phyloP scores from a whole-genome alignment of 306 rosid species.

The Hippophae rhamnoides region DNA sequence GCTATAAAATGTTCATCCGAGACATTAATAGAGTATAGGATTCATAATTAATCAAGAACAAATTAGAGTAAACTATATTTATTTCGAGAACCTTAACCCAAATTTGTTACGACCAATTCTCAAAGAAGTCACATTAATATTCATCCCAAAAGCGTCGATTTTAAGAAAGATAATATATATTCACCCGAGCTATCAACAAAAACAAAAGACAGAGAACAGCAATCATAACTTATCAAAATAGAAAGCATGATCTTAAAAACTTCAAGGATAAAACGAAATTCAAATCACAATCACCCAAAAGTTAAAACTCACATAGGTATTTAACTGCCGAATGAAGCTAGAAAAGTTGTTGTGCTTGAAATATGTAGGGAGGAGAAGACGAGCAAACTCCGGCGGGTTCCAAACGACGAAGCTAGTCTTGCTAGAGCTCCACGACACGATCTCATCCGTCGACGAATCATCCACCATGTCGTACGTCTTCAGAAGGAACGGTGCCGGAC shows the following conservation, averaged over 20 bases:
- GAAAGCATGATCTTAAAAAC: not conserved
- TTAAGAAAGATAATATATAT: too few species aligned
- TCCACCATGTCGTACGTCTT: slow-evolving; percentile 95
- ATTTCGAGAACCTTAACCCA: too few species aligned
- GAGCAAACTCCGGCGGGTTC: slow-evolving; percentile 85
- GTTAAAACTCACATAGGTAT: slow-evolving; percentile 61
- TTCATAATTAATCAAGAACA: too few species aligned
- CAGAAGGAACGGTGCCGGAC: slow-evolving; percentile 82
- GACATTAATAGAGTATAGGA: too few species aligned
- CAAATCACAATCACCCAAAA: not conserved
- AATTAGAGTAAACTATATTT: too few species aligned
- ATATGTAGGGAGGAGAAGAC: slow-evolving; percentile 70
- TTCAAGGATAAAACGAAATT: not conserved
- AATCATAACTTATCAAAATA: too few species aligned
- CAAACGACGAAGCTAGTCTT: slow-evolving; percentile 81
- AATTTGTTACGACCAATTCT: too few species aligned
- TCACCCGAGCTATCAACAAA: too few species aligned
- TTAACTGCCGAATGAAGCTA: slow-evolving; percentile 96
- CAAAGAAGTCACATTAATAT: too few species aligned
- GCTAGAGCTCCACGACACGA: slow-evolving; percentile 78
- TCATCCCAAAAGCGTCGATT: too few species aligned
- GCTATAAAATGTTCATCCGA: too few species aligned
- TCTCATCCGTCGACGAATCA: slow-evolving; percentile 58
- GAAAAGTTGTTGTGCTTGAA: slow-evolving; percentile 98
- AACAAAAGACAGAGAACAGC: too few species aligned